A percentile compares a stretch with the other conserved stretches of the same genome.
Conservation (phyloP, 176 grass and related monocot species). For the Rhynchospora breviuscula region DNA sequence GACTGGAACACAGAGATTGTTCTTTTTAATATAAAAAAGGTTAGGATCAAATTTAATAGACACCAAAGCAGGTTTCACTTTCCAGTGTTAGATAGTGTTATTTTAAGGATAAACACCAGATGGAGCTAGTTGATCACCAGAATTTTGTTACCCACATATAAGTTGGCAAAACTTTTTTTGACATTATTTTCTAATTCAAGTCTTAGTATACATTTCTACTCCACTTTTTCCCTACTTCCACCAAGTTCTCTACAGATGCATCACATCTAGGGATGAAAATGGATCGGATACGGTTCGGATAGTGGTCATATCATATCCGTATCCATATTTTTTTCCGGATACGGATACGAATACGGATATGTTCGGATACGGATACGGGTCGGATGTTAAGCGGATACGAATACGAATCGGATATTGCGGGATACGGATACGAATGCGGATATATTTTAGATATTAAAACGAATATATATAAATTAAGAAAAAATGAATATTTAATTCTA, state of each 20-base stretch:
- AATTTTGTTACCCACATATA: neutral
- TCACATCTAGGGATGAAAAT: too few relatives aligned
- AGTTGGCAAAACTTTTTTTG: neutral
- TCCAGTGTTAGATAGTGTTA: neutral
- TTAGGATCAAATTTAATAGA: neutral
- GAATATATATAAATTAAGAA: too few relatives aligned
- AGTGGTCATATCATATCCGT: too few relatives aligned
- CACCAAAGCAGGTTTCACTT: neutral
- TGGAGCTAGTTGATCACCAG: neutral
- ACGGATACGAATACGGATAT: too few relatives aligned
- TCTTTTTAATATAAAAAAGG: neutral
- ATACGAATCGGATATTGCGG: too few relatives aligned
- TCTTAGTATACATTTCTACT: neutral
- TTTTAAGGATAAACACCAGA: neutral
- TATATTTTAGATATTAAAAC: too few relatives aligned
- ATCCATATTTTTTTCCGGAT: too few relatives aligned
- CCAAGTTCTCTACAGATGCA: neutral
- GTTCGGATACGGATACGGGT: too few relatives aligned
- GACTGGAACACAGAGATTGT: slow-evolving; percentile 29
- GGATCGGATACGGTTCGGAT: too few relatives aligned
- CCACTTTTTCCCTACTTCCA: neutral
- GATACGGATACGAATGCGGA: too few relatives aligned
- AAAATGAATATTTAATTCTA: too few relatives aligned
- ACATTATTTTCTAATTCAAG: neutral
- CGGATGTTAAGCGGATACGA: too few relatives aligned